Conservation (phyloP, 129 eudicot species). For the Flaveria trinervia region DNA sequence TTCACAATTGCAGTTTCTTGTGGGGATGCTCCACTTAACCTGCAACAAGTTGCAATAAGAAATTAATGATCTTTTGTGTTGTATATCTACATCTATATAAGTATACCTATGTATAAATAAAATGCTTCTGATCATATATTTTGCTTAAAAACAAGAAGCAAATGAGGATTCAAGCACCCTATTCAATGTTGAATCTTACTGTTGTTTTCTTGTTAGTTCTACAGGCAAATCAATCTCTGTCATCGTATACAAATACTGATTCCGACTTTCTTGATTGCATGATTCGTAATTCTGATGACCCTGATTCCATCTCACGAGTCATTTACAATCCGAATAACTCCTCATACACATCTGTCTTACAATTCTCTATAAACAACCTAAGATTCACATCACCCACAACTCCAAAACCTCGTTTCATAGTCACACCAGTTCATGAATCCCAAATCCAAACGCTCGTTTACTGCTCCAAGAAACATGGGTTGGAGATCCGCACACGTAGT, state of each 20-base stretch:
- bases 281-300: conserved; percentile 25
- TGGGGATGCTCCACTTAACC: conserved; percentile 22
- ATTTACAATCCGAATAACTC: conserved; percentile 45
- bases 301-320: conserved; percentile 31
- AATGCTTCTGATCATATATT: background rate
- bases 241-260: conserved; percentile 3
- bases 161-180: conserved; percentile 31
- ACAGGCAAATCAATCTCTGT: background rate
- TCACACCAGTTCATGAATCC: conserved; percentile 37
- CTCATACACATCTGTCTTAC: conserved; percentile 42
- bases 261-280: conserved; percentile 37
- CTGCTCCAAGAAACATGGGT: conserved; percentile 29
- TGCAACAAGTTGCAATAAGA: conserved; percentile 23
- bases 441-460: conserved; percentile 38
- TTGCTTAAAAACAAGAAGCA: background rate
- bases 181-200: conserved; percentile 17
- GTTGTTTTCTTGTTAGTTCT: conserved; percentile 16
- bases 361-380: conserved; percentile 39
- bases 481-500: conserved; percentile 40
- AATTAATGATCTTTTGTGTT: background rate
- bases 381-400: conserved; percentile 42
- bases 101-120: background rate
- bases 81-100: background rate
- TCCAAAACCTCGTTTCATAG: conserved; percentile 40
- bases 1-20: conserved; percentile 21